Base-by-base conservation (phyloP, 1,284 basidiomycete genomes). In the Irpex lacteus region DNA sequence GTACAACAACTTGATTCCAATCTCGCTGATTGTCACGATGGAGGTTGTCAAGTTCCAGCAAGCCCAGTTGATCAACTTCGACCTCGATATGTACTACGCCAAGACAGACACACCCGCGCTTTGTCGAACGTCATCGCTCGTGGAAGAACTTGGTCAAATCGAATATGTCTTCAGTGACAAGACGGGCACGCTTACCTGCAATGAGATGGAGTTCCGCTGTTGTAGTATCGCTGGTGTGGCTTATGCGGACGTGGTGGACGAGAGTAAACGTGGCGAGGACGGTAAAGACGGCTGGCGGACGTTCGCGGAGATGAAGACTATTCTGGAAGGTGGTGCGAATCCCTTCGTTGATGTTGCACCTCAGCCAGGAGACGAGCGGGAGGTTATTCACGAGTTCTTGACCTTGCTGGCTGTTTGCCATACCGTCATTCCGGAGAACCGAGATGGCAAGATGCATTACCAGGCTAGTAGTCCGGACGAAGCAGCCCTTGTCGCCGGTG, bases 161-260 rank as follows among this genome's bases (percentile, higher is more conserved):
- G 95, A 98, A 78, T 99, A 97, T 75, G 95, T 99, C 34, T 99
- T 99, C 78, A 96, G 93, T 61, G 98, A 99, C 82, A 99, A 99
- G 81, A 99, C 97, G 0, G 97, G 97, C 3, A 99, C 98, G 0
- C 82, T 99, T 40, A 99, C 97, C 3, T 86, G 95, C 65, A 99
- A 99, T 78, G 94, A 98, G 77, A 99, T 99, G 98, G 96, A 98
- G 78, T 99, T 99, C 77, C 87, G 89, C 32, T 92, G 94, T 75
- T 98, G 93, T 73, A 92, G 88, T 57, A 90, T 99, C 63, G 95
- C 86, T 15, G 98, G 98, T 2, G 85, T 91, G 5, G 90, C 90
- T 26, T 99, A 98, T 76, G 90, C 95, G 0, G 96, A 97, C 67
- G 83, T 86, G 6, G 92, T 96, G 4, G 95, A 96, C 70, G 95